A percentile compares a stretch with the other conserved stretches of the same genome.
Evolutionary conservation across 345 rosid genomes (phyloP).

Genomic region (Erucastrum elatum): DNA sequence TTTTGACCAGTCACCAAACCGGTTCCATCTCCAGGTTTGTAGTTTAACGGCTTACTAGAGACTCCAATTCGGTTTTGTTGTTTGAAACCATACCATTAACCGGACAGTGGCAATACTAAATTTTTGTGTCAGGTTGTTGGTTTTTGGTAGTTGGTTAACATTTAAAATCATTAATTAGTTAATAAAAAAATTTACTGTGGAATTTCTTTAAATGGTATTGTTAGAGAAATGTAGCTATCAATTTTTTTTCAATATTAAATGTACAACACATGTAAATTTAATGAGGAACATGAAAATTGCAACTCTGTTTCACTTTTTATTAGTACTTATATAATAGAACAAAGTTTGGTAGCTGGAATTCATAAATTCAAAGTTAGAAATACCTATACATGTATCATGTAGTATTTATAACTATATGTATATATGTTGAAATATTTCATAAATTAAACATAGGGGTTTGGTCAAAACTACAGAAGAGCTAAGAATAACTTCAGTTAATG

Average conservation of each 20-base stretch:
- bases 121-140: constrained; percentile 14
- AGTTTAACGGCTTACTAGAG: neutral
- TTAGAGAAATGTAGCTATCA: constrained; percentile 27
- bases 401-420: neutral
- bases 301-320: neutral
- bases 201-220: constrained; percentile 1
- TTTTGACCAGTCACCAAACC: constrained; percentile 2
- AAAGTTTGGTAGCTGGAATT: constrained; percentile 10
- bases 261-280: constrained; percentile 5
- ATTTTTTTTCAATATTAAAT: constrained; percentile 3
- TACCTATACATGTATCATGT: constrained; percentile 11
- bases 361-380: constrained; percentile 13
- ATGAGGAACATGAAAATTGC: constrained; percentile 10
- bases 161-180: constrained; percentile 21
- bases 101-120: neutral
- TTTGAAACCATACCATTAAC: constrained; percentile 1
- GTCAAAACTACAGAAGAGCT: constrained; percentile 24
- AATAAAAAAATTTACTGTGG: neutral
- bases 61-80: constrained; percentile 6
- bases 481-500: constrained; percentile 4
- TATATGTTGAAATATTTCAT: constrained; percentile 3
- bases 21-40: neutral
- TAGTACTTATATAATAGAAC: neutral
- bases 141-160: constrained; percentile 31
- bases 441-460: constrained; percentile 6